Base-by-base conservation (phyloP, 73 alveolate species). In the Effrenium voratum region DNA sequence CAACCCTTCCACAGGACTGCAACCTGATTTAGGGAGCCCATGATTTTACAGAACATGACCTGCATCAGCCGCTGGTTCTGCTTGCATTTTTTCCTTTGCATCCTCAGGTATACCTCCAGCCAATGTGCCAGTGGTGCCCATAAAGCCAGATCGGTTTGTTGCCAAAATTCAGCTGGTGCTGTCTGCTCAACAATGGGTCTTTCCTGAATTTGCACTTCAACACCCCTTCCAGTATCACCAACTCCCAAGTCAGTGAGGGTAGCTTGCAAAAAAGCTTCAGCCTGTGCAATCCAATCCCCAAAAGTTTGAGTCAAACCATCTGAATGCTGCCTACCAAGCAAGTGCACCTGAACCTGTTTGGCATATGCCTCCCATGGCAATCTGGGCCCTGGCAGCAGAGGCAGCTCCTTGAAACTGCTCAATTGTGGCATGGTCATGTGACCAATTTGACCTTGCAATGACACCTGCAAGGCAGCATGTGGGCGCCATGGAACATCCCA, bases 241-340 rank as follows among this genome's bases (percentile, higher is more conserved):
- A 22, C 34, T 32, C 34, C 81, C 4, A 32, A 32, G 46, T 70
- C 81, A 30, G 81, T 70, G 26, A 32, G 47, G 34, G 34, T 22
- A 4, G 81, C 26, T 36, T 70, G 30, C 22, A 70, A 70, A 43
- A 43, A 70, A 32, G 47, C 81, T 32, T 70, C 81, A 70, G 81
- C 81, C 34, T 70, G 81, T 28, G 81, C 81, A 43, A 70, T 70
- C 47, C 81, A 70, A 34, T 26, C 34, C 26, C 81, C 81, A 70
- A 70, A 70, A 26, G 34, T 26, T 32, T 32, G 81, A 36, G 81
- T 4, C 81, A 70, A 70, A n/a, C 44, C 44, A 70, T 70, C 81
- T 3, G 46, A 70, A 34, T 32, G 81, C 46, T 15, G 81, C 47
- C 34, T 43, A 8, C 81, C 34, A 19, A 46, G 81, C 26, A 43